Evolutionary conservation across 768 basidiomycete species (phyloP).

Genomic region (Boletus huronensis): DNA sequence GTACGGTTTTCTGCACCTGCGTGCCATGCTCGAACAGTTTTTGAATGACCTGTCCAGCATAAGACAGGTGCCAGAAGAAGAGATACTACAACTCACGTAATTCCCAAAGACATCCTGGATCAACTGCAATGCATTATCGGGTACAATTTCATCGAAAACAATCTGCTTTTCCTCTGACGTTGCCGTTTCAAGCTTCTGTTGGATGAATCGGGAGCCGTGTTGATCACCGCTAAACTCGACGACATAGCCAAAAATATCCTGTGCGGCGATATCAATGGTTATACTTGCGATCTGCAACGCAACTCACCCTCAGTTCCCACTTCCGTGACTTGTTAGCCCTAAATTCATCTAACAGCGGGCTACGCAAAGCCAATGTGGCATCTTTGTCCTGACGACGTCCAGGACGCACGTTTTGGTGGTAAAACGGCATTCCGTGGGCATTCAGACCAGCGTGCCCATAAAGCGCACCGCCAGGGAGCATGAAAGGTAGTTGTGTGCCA

Average conservation of each 20-base stretch:
- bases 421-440: slow-evolving; percentile 34
- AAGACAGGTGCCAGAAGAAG: not conserved
- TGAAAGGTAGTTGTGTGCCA: slow-evolving; percentile 42
- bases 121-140: slow-evolving; percentile 66
- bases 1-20: slow-evolving; percentile 62
- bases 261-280: slow-evolving; percentile 3
- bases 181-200: slow-evolving; percentile 77
- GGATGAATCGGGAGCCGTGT: slow-evolving; percentile 97
- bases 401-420: slow-evolving; percentile 40
- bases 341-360: slow-evolving; percentile 81
- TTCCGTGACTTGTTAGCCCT: slow-evolving; percentile 70
- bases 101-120: slow-evolving; percentile 96
- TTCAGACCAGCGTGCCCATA: slow-evolving; percentile 40
- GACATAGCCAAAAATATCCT: slow-evolving; percentile 86
- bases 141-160: slow-evolving; percentile 86
- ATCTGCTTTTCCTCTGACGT: slow-evolving; percentile 73
- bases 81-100: slow-evolving; percentile 56
- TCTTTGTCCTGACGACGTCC: slow-evolving; percentile 45
- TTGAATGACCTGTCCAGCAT: slow-evolving; percentile 71
- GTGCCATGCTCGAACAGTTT: slow-evolving; percentile 90
- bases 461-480: slow-evolving; percentile 42
- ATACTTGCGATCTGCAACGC: not conserved
- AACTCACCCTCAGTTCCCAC: slow-evolving; percentile 76
- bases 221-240: slow-evolving; percentile 94
- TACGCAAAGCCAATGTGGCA: slow-evolving; percentile 46